phyloP scores from a whole-genome alignment of 208 protist species.

The Leishmania arabica region DNA sequence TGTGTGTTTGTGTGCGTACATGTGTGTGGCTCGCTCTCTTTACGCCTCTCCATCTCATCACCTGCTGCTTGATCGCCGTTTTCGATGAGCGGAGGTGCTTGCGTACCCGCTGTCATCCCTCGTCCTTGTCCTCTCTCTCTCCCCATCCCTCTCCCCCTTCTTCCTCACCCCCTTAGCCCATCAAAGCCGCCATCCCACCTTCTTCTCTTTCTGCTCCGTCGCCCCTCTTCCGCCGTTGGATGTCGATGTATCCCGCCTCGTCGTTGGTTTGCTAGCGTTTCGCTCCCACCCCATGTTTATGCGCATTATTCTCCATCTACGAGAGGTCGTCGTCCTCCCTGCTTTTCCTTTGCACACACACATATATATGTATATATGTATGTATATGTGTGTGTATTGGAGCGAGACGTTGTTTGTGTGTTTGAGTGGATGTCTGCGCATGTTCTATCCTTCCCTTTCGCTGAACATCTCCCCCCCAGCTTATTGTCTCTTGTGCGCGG shows the following conservation, averaged over 20 bases:
- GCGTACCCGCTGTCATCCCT: neutral
- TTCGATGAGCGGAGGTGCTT: neutral
- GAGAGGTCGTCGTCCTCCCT: neutral
- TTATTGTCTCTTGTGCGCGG: neutral
- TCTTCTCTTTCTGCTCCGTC: neutral
- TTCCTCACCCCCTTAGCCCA: neutral
- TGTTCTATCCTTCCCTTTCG: neutral
- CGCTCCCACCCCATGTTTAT: neutral
- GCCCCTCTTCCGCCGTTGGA: neutral
- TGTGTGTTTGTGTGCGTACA: neutral
- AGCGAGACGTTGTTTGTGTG: neutral
- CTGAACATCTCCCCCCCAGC: neutral
- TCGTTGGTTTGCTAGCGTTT: neutral
- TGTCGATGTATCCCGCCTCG: too few species aligned
- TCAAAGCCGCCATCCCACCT: neutral
- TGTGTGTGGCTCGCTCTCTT: neutral
- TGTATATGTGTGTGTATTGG: neutral
- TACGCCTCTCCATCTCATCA: neutral
- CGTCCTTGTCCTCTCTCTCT: neutral
- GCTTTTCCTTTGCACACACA: neutral
- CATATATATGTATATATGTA: neutral
- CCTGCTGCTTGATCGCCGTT: neutral
- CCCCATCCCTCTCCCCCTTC: neutral
- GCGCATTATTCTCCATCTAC: neutral
- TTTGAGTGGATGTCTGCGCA: neutral